phyloP scores from a whole-genome alignment of 1,284 basidiomycete species.

The Ganoderma boninense region DNA sequence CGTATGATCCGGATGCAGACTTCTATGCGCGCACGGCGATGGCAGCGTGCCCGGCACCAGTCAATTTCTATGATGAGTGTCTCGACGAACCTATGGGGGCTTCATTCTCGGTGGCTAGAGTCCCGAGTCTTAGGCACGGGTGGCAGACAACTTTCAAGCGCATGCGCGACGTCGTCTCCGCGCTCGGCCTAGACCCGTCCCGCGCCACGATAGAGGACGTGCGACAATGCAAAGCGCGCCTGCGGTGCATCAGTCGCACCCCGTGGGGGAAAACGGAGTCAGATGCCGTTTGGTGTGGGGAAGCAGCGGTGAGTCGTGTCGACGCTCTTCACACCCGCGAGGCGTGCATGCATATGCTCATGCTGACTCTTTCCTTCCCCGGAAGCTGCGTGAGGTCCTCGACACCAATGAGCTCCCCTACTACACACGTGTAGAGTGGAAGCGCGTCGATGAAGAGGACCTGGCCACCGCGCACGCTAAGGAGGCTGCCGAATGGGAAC shows the following conservation, averaged over 20 bases:
- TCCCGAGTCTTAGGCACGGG: background rate
- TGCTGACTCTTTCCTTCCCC: too few relatives aligned
- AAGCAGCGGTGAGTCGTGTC: conserved; percentile 2
- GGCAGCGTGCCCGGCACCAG: too few relatives aligned
- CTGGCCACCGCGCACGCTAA: background rate
- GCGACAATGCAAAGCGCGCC: background rate
- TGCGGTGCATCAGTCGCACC: background rate
- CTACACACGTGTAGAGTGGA: background rate
- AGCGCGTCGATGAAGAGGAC: background rate
- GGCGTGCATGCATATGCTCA: background rate
- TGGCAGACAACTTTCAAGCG: too few relatives aligned
- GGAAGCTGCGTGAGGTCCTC: background rate
- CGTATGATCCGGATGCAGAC: too few relatives aligned
- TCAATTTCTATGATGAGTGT: too few relatives aligned
- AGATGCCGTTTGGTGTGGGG: background rate
- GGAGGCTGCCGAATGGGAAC: background rate
- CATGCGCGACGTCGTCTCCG: background rate
- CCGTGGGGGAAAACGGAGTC: too few relatives aligned
- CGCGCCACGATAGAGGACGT: background rate
- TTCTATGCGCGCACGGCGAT: background rate
- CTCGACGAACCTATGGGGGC: too few relatives aligned
- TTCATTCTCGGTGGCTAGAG: background rate
- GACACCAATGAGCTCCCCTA: background rate
- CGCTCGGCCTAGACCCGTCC: conserved; percentile 3
- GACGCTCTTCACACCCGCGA: background rate